Conservation (phyloP, 345 rosid species). For the Syzygium oleosum region DNA sequence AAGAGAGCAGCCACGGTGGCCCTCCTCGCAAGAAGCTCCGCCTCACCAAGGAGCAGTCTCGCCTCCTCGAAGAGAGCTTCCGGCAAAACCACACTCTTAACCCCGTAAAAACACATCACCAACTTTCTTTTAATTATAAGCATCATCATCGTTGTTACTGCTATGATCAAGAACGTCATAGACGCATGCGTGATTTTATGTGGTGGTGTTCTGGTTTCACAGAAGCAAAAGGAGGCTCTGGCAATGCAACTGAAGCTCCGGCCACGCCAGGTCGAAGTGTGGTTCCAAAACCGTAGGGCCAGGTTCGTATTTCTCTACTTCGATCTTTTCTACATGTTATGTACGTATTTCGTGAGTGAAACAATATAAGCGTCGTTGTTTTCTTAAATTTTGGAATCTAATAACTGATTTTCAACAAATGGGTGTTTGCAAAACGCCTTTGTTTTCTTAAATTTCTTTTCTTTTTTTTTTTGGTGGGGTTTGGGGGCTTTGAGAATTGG, state of each 20-base stretch:
- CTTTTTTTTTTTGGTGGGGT: neutral
- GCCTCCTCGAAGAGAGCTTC: constrained; percentile 95
- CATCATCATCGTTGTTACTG: neutral
- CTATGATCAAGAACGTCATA: neutral
- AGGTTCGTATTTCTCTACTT: constrained; percentile 32
- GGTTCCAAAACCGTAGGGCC: constrained; percentile 99
- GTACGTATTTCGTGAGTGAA: neutral
- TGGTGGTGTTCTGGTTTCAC: constrained; percentile 7
- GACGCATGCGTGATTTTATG: neutral
- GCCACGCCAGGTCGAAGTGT: constrained; percentile 93
- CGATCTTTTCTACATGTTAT: neutral
- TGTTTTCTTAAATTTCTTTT: neutral
- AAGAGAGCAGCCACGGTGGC: constrained; percentile 31
- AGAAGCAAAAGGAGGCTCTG: constrained; percentile 92
- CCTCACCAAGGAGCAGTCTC: constrained; percentile 83
- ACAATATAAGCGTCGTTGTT: neutral
- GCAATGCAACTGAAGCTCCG: constrained; percentile 71
- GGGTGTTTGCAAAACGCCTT: neutral
- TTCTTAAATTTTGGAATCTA: neutral
- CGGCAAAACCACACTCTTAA: constrained; percentile 80
- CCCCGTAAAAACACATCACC: constrained; percentile 31
- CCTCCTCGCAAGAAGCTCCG: constrained; percentile 93
- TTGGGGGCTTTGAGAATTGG: neutral
- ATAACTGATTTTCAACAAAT: neutral
- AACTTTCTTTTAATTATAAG: neutral